phyloP scores from a whole-genome alignment of 306 rosid species.

The barrel medic (Medicago truncatula) region MtrunA17r5.0-ANR NC_053042.1:44593501-44594000 shows the following conservation, averaged over 20 bases:
- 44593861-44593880: background rate
- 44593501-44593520: conserved; percentile 80
- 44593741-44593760: background rate
- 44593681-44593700: background rate
- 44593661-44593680: background rate
- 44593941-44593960: conserved; percentile 91
- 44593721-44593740: background rate
- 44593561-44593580: background rate
- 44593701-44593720: background rate
- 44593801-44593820: background rate
- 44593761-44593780: background rate
- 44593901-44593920: conserved; percentile 80
- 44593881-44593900: conserved; percentile 87
- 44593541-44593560: background rate
- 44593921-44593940: conserved; percentile 68
- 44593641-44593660: background rate
- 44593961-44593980: conserved; percentile 83
- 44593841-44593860: background rate
- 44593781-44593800: background rate
- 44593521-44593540: conserved; percentile 72
- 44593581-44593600: background rate
- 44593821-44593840: background rate
- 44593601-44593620: background rate
- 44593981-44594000: conserved; percentile 55
- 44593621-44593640: background rate